Evolutionary conservation across 768 basidiomycete genomes (phyloP).

Genomic region (Phlebiopsis flavidoalba): DNA sequence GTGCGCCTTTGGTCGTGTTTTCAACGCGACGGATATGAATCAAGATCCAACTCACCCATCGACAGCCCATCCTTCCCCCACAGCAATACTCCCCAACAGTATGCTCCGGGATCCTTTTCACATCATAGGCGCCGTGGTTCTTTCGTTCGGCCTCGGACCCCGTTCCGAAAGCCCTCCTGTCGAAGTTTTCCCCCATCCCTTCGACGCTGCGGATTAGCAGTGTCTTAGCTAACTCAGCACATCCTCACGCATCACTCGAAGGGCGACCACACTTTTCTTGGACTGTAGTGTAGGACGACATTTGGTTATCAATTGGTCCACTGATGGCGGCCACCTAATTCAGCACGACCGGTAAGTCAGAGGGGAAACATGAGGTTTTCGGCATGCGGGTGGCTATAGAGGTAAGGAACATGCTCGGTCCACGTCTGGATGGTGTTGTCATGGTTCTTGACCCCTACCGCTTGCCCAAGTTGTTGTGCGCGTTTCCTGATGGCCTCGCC

Average conservation of each 20-base stretch:
- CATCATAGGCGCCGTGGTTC: background rate
- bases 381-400: background rate
- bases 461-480: too few relatives aligned
- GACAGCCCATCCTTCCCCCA: background rate
- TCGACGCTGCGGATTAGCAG: background rate
- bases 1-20: conserved; percentile 3
- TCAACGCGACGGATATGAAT: background rate
- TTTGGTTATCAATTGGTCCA: background rate
- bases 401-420: background rate
- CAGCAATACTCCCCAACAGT: background rate
- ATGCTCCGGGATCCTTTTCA: background rate
- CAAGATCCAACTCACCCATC: background rate
- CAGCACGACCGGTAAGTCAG: background rate
- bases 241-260: background rate
- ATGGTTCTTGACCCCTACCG: too few relatives aligned
- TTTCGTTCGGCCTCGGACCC: background rate
- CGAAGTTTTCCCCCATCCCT: too few relatives aligned
- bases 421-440: background rate
- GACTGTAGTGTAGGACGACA: background rate
- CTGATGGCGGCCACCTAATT: background rate
- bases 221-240: background rate
- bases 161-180: conserved; percentile 1
- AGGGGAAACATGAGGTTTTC: background rate
- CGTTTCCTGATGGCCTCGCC: too few relatives aligned
- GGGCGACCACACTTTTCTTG: background rate